Evolutionary conservation across 176 grass and related monocot species (phyloP), one percentile per base, ranked within the genome.

Genomic region (Oryza coarctata): DNA sequence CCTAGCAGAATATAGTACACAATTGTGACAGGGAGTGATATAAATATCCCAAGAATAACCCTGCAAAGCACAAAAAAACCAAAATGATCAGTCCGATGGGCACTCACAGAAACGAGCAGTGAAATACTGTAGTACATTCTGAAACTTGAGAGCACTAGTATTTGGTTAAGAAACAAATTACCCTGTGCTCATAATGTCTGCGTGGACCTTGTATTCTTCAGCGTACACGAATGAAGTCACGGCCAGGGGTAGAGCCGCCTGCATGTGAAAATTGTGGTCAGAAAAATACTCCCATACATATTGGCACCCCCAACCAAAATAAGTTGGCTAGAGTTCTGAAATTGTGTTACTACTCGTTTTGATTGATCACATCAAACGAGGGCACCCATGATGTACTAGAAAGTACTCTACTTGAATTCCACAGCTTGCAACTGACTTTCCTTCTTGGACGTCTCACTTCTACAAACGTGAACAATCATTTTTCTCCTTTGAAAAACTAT

Each of bases 171-270:
- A 41, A 69, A 68, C 32, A 45, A 68, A 33, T 33, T 33, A 98
- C 95, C 92, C 90, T 31, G 95, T 94, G 84, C 95, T 98, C 95
- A 98, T 98, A 86, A 98, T 91, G 69, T 98, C 92, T 12, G 95
- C 75, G 61, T 98, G 92, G 26, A 94, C 81, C 66, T 90, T 89
- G 63, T 98, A 98, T 64, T 98, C 95, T 69, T 94, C 88, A 5
- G 90, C 92, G 52, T 98, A 98, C 81, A 98, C 95, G 47, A 98
- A 98, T 39, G 90, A 95, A 70, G 87, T 86, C 23, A 98, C 95
- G 3, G 88, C 86, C 29, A 94, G 87, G 7, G 92, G 95, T 1
- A 97, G 86, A 78, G 94, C 94, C 65, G 94, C 88, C 92, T 92
- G 74, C 7, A 63, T 60, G 78, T 9, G 20, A 49, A 76, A 66